Evolutionary conservation across 2,329 filamentous ascomycete species (phyloP).

Genomic region (Alternaria sp.): DNA sequence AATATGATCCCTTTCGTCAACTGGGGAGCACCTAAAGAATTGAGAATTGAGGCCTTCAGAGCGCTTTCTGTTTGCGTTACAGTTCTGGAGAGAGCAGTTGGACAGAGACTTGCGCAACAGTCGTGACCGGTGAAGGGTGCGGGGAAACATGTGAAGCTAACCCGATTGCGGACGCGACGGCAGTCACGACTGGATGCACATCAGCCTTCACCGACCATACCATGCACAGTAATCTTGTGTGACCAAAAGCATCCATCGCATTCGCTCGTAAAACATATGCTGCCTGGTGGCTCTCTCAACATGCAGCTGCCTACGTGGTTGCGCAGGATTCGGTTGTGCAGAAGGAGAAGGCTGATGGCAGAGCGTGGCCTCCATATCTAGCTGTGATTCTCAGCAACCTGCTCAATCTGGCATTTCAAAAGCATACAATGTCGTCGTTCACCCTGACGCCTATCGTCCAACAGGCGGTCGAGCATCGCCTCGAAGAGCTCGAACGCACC

Average conservation of each 20-base stretch:
- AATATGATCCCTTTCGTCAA: too few species aligned
- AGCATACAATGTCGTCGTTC: not conserved
- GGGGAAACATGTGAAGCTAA: not conserved
- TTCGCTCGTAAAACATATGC: not conserved
- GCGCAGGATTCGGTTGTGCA: not conserved
- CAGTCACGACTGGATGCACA: not conserved
- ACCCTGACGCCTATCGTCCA: not conserved
- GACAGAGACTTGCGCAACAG: fast-evolving
- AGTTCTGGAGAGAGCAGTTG: too few species aligned
- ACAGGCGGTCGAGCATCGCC: constrained; percentile 50
- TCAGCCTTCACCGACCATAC: not conserved
- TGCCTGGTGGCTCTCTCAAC: constrained; percentile 10
- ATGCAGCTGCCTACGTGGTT: constrained; percentile 4
- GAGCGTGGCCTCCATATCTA: not conserved
- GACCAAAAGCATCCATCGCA: not conserved
- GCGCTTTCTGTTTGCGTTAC: too few species aligned
- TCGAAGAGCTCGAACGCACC: constrained; percentile 62
- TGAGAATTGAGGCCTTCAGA: fast-evolving
- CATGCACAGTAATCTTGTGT: constrained; percentile 22
- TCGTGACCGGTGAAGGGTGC: not conserved
- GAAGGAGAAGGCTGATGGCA: not conserved
- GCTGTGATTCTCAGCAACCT: not conserved
- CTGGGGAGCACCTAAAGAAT: too few species aligned
- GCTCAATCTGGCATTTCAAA: not conserved
- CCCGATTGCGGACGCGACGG: constrained; percentile 1